These are phyloP conservation scores for Inga leiocalycina DNA, from an alignment of 306 rosid genomes.

Conservation along the genomic window DNA sequence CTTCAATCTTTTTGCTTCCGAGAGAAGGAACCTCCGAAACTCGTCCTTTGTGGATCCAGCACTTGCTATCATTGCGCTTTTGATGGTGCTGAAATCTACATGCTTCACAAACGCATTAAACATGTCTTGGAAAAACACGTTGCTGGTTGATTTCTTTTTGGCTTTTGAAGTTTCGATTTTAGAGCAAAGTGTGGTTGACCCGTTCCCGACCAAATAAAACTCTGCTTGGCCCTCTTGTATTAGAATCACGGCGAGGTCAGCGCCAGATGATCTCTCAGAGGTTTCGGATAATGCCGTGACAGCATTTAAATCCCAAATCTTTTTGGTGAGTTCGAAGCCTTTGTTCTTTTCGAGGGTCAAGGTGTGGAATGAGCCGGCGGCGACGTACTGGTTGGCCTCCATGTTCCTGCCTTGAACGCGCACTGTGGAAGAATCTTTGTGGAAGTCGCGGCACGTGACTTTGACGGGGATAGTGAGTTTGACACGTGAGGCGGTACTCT, in stretches of 20 bases:
- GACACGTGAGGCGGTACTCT: conserved; percentile 37
- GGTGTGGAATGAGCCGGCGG: conserved; percentile 38
- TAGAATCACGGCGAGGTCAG: conserved; percentile 25
- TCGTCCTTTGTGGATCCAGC: conserved; percentile 16
- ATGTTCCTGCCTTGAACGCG: conserved; percentile 42
- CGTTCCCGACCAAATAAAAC: conserved; percentile 31
- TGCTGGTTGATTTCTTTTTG: neutral
- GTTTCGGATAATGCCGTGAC: conserved; percentile 14
- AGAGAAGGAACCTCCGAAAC: conserved; percentile 30
- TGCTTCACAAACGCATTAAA: conserved; percentile 27
- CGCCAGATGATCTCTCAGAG: neutral
- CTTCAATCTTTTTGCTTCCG: conserved; percentile 42
- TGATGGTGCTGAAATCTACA: conserved; percentile 32
- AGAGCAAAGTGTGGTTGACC: conserved; percentile 25
- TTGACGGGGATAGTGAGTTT: conserved; percentile 38
- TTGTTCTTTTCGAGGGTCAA: conserved; percentile 38
- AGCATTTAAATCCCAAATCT: conserved; percentile 14
- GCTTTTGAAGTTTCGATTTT: conserved; percentile 12
- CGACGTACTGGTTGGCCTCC: conserved; percentile 14
- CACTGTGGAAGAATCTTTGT: conserved; percentile 42
- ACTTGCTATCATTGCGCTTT: conserved; percentile 34
- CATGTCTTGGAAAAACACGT: conserved; percentile 23
- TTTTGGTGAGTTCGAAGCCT: conserved; percentile 35
- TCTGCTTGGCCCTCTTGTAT: conserved; percentile 31
- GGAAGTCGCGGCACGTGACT: conserved; percentile 37